Base-by-base conservation (phyloP, 441 rosid species). In the Arabidopsis hybrid region DNA sequence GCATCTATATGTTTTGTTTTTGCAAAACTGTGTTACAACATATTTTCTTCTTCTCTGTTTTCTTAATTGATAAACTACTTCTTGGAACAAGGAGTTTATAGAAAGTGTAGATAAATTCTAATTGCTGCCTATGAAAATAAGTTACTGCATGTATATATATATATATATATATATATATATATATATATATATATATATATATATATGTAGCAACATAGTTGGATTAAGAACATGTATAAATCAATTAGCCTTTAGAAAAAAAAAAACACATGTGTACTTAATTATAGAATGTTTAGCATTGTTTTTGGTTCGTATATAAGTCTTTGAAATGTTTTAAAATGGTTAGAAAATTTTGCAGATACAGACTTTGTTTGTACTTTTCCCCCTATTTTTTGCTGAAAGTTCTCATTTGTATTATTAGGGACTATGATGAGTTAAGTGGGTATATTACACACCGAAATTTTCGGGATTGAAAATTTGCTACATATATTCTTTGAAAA, bases 341-440 rank as follows among this genome's bases (percentile, higher is more conserved):
- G 12, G 14, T 21, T 13, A 52, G 55, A 66, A 70, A 39, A 61
- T 10, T 36, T 10, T 16, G 60, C 45, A 52, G 26, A 52, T 55
- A n/a, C n/a, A n/a, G n/a, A n/a, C 2, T 43, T 26, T 42, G 7
- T 61, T 29, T 60, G 34, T 60, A 38, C 29, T 57, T 6, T 32
- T 45, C 36, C 0, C 16, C 49, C 12, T 34, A 53, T 53, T 31
- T 43, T 38, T 46, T 14, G 49, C 47, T 57, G 51, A 57, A 47
- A 36, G 66, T 49, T 56, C 57, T 45, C 52, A 4, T 26, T 73
- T 57, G 65, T 47, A 65, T 47, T 65, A 45, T 45, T 45, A 34
- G 60, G 36, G 71, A 51, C 21, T 51, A 36, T 16, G 43, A 36
- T 16, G 43, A 45, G 31, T 46, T 6, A 3, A 3, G 42, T 63